These are phyloP conservation scores for Cyberlindnera xylosilytica DNA, from an alignment of 805 yeast species.

Conservation along the genomic window DNA sequence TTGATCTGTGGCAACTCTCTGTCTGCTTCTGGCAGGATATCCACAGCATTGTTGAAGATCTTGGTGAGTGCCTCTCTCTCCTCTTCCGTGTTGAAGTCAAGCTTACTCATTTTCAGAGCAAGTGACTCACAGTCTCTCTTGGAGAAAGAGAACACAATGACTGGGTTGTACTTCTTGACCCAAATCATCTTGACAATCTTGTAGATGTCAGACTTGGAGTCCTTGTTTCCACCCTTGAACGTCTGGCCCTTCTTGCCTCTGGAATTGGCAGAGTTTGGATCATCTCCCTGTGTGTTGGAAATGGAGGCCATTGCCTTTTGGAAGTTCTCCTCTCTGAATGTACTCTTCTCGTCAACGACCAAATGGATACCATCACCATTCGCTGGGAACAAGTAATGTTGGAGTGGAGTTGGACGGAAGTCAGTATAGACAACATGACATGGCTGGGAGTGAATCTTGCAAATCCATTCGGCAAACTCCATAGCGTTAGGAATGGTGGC, in stretches of 20 bases:
- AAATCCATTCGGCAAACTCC: slow-evolving; percentile 99
- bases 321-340: slow-evolving; percentile 94
- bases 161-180: slow-evolving; percentile 95
- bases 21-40: slow-evolving; percentile 84
- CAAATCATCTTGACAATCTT: slow-evolving; percentile 98
- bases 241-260: slow-evolving; percentile 78
- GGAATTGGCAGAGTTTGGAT: slow-evolving; percentile 59
- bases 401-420: slow-evolving; percentile 98
- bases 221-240: slow-evolving; percentile 81
- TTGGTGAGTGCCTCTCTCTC: slow-evolving; percentile 89
- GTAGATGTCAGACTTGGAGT: slow-evolving; percentile 79
- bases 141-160: slow-evolving; percentile 96
- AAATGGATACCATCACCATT: slow-evolving; percentile 97
- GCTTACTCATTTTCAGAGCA: slow-evolving; percentile 92
- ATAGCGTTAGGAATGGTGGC: slow-evolving; percentile 98
- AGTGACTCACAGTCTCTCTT: slow-evolving; percentile 94
- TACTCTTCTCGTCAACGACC: slow-evolving; percentile 96
- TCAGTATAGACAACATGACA: slow-evolving; percentile 98
- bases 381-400: slow-evolving; percentile 97
- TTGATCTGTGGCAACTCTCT: slow-evolving; percentile 92
- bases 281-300: slow-evolving; percentile 79
- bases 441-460: slow-evolving; percentile 91
- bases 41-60: slow-evolving; percentile 87
- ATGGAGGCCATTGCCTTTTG: slow-evolving; percentile 98
- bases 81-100: slow-evolving; percentile 91